Percentiles rank a stretch among this genome's conserved stretches.
phyloP scores from a whole-genome alignment of 495 filamentous ascomycete species.

The Haplographium delicatum region DNA sequence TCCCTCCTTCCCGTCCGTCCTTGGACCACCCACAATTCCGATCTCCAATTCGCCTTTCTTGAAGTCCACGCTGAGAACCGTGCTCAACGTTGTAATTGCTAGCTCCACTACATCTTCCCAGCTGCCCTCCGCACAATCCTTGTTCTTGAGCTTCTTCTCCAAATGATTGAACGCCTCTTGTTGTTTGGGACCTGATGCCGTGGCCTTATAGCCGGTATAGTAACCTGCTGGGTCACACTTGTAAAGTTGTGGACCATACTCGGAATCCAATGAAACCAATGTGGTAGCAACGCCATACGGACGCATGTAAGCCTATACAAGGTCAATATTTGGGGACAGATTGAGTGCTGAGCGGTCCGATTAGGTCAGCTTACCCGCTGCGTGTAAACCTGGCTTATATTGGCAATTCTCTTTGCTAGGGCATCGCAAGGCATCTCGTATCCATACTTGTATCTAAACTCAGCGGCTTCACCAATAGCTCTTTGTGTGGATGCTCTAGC shows the following conservation, averaged over 20 bases:
- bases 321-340: conserved; percentile 12
- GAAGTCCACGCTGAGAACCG: conserved; percentile 95
- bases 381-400: conserved; percentile 99
- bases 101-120: conserved; percentile 99
- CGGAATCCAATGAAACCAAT: conserved; percentile 86
- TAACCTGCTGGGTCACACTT: conserved; percentile 98
- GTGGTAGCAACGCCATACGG: conserved; percentile 93
- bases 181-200: conserved; percentile 92
- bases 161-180: conserved; percentile 96
- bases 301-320: conserved; percentile 86
- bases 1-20: conserved; percentile 72
- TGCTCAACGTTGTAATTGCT: conserved; percentile 89
- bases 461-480: conserved; percentile 90
- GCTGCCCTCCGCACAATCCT: conserved; percentile 83
- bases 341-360: conserved; percentile 18
- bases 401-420: conserved; percentile 90
- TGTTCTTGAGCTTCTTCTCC: conserved; percentile 99
- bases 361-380: conserved; percentile 55
- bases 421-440: conserved; percentile 99
- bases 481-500: conserved; percentile 86
- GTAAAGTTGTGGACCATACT: conserved; percentile 93
- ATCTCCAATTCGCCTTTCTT: conserved; percentile 99
- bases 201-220: conserved; percentile 97
- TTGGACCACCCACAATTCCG: conserved; percentile 86
- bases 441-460: conserved; percentile 96